A percentile compares a stretch with the other conserved stretches of the same genome.
phyloP scores from a whole-genome alignment of 257 asterid species.

The Nicotiana attenuata region DNA sequence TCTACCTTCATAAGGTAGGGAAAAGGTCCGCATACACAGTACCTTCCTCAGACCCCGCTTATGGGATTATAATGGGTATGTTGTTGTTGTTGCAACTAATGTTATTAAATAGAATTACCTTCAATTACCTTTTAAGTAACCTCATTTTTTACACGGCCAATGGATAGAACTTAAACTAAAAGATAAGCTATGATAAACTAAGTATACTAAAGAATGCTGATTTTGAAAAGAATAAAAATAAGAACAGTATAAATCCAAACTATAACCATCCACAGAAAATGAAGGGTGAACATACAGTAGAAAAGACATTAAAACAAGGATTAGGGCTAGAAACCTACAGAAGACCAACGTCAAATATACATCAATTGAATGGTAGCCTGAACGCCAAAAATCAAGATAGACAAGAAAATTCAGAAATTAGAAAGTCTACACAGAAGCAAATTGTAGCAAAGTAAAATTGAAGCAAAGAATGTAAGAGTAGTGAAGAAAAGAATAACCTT shows the following conservation, averaged over 20 bases:
- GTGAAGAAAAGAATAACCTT: constrained; percentile 38
- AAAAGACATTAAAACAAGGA: neutral
- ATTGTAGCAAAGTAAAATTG: neutral
- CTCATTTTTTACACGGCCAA: too few relatives aligned
- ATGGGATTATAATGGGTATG: too few relatives aligned
- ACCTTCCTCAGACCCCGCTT: too few relatives aligned
- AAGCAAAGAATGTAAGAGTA: neutral
- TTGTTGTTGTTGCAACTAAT: too few relatives aligned
- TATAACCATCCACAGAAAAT: too few relatives aligned
- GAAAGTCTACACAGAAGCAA: neutral
- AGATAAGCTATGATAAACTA: neutral
- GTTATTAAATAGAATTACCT: too few relatives aligned
- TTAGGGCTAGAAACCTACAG: neutral
- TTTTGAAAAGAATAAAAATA: neutral
- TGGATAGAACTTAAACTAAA: too few relatives aligned
- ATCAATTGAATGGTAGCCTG: too few relatives aligned
- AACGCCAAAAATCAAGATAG: neutral
- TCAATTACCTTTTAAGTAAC: too few relatives aligned
- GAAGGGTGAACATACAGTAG: neutral
- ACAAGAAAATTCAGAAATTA: neutral
- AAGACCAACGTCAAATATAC: neutral
- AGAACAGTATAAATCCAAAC: too few relatives aligned
- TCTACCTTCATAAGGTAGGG: too few relatives aligned
- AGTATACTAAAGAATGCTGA: neutral
- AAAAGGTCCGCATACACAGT: too few relatives aligned